Evolutionary conservation across 1,284 basidiomycete species (phyloP), one percentile per base, ranked within the genome.

Genomic region (Cryptococcus depauperatus): DNA sequence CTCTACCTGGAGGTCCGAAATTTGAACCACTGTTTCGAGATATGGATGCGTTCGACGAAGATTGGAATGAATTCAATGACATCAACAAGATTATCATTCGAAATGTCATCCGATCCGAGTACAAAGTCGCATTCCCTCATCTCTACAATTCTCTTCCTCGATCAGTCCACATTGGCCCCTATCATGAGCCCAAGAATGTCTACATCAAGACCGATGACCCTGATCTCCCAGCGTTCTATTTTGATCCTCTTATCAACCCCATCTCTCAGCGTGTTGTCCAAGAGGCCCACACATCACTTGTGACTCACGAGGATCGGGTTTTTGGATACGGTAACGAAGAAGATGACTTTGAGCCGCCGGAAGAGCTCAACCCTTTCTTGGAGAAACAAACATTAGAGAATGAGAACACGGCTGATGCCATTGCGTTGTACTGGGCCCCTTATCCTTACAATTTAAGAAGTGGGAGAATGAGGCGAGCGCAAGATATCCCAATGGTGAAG

Each of bases 1-100:
- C 93, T 37, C 93, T 99, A 55, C 95, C 95, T 0, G 95, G 95
- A 53, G 95, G 95, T 46, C 95, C 92, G 3, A 97, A 97, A 70
- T 98, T 97, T 56, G 91, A 96, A 75, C 91, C 88, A 21, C 72
- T 92, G 26, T 75, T 66, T 72, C 81, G 92, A 40, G 95, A 99
- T 64, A 91, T 91, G 79, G 95, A 98, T 62, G 79, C 85, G 9
- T 96, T 90, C 61, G 95, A 99, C 64, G 93, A 98, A 70, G 95
- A 99, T 67, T 98, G 95, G 91, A 97, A 97, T 73, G 93, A 98
- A 72, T 98, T 99, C 66, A 98, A 98, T 68, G 95, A 98, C 68
- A 96, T 98, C 72, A 93, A 96, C 76, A 98, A 99, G 73, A 87
- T 98, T 65, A 96, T 98, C 70, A 98, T 99, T 56, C 90, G 95